Conservation (phyloP, 2,329 filamentous ascomycete species). For the Sporothrix variecibatus region DNA sequence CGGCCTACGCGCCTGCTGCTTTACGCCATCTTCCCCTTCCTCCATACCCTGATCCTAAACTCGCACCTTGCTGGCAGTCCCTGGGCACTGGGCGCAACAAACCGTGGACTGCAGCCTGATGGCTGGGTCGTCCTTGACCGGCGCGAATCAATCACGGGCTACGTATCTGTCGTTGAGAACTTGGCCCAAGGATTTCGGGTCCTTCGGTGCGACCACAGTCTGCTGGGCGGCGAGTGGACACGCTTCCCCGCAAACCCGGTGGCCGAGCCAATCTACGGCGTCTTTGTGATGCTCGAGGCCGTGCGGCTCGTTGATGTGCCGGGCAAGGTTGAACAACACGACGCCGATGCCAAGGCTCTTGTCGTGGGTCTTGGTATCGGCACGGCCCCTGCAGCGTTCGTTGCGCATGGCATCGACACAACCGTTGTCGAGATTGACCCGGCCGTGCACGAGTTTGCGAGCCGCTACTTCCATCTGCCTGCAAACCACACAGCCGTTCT, state of each 20-base stretch:
- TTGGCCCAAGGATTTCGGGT: constrained; percentile 70
- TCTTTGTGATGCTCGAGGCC: constrained; percentile 95
- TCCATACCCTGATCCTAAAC: constrained; percentile 73
- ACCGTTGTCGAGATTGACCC: constrained; percentile 96
- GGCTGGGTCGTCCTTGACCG: constrained; percentile 79
- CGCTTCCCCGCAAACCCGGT: constrained; percentile 56
- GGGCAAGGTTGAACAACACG: constrained; percentile 35
- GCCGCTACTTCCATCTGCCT: constrained; percentile 78
- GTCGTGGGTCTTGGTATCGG: constrained; percentile 78
- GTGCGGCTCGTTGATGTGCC: constrained; percentile 73
- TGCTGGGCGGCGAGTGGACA: constrained; percentile 91
- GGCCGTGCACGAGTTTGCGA: constrained; percentile 79
- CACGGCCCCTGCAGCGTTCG: constrained; percentile 82
- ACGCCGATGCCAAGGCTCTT: constrained; percentile 7
- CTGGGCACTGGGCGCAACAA: constrained; percentile 62
- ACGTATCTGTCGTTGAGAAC: constrained; percentile 87
- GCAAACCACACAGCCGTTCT: constrained; percentile 77
- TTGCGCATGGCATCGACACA: constrained; percentile 85
- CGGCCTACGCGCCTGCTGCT: constrained; percentile 69
- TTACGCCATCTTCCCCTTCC: constrained; percentile 68
- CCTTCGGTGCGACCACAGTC: constrained; percentile 89
- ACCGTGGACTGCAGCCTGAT: constrained; percentile 63
- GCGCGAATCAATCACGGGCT: constrained; percentile 84
- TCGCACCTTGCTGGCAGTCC: constrained; percentile 65
- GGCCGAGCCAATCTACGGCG: constrained; percentile 86